Percentiles rank a stretch among this genome's conserved stretches.
Evolutionary conservation across 1,284 basidiomycete species (phyloP).

Genomic region (Peniophora sp.): DNA sequence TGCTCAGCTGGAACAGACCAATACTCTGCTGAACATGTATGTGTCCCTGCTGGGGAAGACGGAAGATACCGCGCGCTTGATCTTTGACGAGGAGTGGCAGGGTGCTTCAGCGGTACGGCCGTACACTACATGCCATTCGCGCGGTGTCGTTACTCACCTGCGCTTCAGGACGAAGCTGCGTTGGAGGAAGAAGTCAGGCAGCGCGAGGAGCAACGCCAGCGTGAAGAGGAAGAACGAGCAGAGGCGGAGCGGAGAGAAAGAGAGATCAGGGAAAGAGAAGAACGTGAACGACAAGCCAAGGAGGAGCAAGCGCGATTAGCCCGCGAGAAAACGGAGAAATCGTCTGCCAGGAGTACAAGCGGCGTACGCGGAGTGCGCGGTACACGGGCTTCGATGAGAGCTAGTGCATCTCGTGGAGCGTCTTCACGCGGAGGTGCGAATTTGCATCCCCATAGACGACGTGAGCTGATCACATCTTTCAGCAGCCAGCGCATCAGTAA

Average conservation of each 20-base stretch:
- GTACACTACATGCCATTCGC: neutral
- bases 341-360: slow-evolving; percentile 18
- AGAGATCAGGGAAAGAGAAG: slow-evolving; percentile 25
- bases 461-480: no score
- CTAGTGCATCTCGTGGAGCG: slow-evolving; percentile 6
- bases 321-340: slow-evolving; percentile 16
- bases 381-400: slow-evolving; percentile 30
- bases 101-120: slow-evolving; percentile 58
- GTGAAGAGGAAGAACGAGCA: slow-evolving; percentile 32
- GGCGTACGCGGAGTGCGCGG: slow-evolving; percentile 29
- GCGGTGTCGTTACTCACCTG: neutral
- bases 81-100: slow-evolving; percentile 68
- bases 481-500: neutral
- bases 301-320: slow-evolving; percentile 32
- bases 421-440: slow-evolving; percentile 4
- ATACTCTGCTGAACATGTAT: slow-evolving; percentile 66
- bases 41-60: slow-evolving; percentile 60
- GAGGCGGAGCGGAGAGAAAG: slow-evolving; percentile 12
- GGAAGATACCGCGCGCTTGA: slow-evolving; percentile 53
- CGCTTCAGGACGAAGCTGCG: slow-evolving; percentile 46
- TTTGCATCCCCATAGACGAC: neutral
- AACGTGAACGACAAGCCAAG: slow-evolving; percentile 36
- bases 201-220: slow-evolving; percentile 39
- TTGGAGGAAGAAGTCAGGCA: slow-evolving; percentile 42
- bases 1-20: slow-evolving; percentile 57